Conservation (phyloP, 257 asterid species). For the Nicotiana benthamiana region DNA sequence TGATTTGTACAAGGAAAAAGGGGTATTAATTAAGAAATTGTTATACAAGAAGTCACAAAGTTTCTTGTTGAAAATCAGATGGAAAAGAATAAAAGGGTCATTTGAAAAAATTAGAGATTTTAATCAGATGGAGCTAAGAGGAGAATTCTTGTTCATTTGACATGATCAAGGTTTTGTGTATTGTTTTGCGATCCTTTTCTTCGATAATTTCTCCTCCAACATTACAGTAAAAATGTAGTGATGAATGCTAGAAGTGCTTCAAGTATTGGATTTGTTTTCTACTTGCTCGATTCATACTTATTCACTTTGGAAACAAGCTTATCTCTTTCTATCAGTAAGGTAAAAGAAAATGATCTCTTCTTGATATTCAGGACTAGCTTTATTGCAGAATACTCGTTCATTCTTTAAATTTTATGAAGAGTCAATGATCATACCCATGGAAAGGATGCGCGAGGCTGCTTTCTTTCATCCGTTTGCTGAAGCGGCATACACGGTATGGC, state of each 20-base stretch:
- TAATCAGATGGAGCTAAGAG: neutral
- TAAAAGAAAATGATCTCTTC: conserved; percentile 7
- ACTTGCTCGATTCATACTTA: neutral
- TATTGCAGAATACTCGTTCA: conserved; percentile 14
- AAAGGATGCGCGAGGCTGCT: conserved; percentile 16
- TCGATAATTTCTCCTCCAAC: neutral
- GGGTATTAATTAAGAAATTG: neutral
- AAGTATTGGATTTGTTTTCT: neutral
- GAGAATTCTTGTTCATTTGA: neutral
- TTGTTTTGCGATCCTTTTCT: neutral
- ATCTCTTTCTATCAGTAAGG: conserved; percentile 1
- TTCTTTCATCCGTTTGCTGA: conserved; percentile 29
- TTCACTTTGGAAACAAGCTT: conserved; percentile 5
- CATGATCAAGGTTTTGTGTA: neutral
- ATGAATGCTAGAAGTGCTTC: neutral
- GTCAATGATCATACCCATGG: conserved; percentile 8
- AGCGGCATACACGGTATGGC: conserved; percentile 27
- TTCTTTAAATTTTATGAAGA: conserved; percentile 7
- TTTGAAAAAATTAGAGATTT: neutral
- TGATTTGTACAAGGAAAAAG: neutral
- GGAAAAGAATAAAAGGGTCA: neutral
- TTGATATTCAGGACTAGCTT: conserved; percentile 22
- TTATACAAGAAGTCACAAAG: neutral
- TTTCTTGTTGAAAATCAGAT: neutral
- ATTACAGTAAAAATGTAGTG: neutral